These are phyloP conservation scores for Telfairia occidentalis DNA, from an alignment of 331 rosid genomes.

Conservation along the genomic window DNA sequence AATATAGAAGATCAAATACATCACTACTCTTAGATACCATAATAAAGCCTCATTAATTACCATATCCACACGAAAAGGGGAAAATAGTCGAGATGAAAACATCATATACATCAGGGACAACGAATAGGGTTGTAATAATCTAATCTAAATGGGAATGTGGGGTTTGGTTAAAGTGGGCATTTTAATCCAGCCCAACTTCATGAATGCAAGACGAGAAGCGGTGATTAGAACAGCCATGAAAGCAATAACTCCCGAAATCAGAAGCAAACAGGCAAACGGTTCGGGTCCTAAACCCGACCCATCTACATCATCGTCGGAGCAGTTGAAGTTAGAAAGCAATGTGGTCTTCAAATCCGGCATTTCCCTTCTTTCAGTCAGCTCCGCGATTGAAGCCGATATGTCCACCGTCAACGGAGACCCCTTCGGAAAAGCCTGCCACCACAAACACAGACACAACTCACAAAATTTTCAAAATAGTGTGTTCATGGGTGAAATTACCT, in stretches of 20 bases:
- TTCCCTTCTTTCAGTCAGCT: neutral
- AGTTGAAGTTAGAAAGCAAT: neutral
- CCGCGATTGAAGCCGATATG: neutral
- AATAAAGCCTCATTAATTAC: too few species aligned
- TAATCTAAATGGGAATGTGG: neutral
- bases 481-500: too few species aligned
- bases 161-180: neutral
- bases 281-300: neutral
- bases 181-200: neutral
- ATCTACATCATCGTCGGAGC: neutral
- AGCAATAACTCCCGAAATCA: neutral
- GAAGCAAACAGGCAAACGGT: neutral
- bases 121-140: neutral
- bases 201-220: neutral
- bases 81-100: too few species aligned
- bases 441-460: too few species aligned
- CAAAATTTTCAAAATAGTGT: too few species aligned
- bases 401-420: neutral
- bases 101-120: neutral
- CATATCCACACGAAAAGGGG: too few species aligned
- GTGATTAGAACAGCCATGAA: neutral
- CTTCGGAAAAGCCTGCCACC: slow-evolving; percentile 2
- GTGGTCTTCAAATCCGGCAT: neutral
- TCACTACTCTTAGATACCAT: too few species aligned
- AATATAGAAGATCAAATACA: too few species aligned